These are phyloP conservation scores for Conticribra weissflogii DNA, from an alignment of 108 stramenopile species.

Conservation along the genomic window DNA sequence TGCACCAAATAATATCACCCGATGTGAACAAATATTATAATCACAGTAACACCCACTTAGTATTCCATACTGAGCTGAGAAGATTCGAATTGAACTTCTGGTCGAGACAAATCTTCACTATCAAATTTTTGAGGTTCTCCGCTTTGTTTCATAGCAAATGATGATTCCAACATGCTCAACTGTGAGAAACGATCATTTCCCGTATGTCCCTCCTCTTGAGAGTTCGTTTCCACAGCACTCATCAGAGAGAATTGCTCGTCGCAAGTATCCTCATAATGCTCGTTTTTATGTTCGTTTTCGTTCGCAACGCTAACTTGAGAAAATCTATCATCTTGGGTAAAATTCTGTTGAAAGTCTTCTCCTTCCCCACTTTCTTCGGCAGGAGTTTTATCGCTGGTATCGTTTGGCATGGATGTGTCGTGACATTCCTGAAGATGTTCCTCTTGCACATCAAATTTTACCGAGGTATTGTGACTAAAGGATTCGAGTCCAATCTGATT, in stretches of 20 bases:
- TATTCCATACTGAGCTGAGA: slow-evolving; percentile 43
- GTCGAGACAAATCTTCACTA: not conserved
- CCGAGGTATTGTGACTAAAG: no score
- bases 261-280: slow-evolving; percentile 10
- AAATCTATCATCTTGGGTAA: slow-evolving; percentile 16
- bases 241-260: slow-evolving; percentile 31
- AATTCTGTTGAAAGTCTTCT: not conserved
- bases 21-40: no score
- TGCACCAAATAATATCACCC: no score
- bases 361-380: not conserved
- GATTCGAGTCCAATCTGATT: no score
- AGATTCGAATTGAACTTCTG: not conserved
- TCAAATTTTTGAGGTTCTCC: not conserved
- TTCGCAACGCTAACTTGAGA: slow-evolving; percentile 1
- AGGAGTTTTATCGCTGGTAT: not conserved
- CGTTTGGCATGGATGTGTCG: not conserved
- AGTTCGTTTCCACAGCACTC: not conserved
- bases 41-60: slow-evolving; percentile 8
- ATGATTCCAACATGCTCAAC: not conserved
- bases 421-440: no score
- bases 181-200: slow-evolving; percentile 18
- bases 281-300: not conserved
- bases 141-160: slow-evolving; percentile 11
- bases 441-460: no score
- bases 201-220: slow-evolving; percentile 16